A percentile compares a stretch with the other conserved stretches of the same genome.
Evolutionary conservation across 768 basidiomycete genomes (phyloP).

Genomic region (Rossbeevera mucosa): DNA sequence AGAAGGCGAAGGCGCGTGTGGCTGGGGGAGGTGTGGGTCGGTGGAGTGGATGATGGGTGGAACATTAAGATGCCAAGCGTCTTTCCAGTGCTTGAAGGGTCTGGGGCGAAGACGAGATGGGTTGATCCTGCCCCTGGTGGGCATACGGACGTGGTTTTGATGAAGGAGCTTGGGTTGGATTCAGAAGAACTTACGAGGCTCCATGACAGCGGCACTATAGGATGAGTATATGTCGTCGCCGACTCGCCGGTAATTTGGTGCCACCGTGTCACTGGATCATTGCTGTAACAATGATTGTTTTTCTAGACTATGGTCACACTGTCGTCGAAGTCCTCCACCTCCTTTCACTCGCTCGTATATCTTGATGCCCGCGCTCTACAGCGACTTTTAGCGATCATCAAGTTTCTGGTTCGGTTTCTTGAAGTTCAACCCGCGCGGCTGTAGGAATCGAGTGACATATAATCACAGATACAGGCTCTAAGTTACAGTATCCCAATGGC

Average conservation of each 20-base stretch:
- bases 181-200: conserved; percentile 36
- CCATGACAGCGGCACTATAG: conserved; percentile 40
- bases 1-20: conserved; percentile 52
- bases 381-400: too few species aligned
- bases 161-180: conserved; percentile 39
- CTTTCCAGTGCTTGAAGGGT: conserved; percentile 59
- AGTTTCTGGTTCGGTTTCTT: too few species aligned
- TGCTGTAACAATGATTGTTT: neutral
- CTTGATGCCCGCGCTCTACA: conserved; percentile 67
- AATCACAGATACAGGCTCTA: too few species aligned
- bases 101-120: conserved; percentile 56
- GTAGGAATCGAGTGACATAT: too few species aligned
- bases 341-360: conserved; percentile 63
- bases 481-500: too few species aligned
- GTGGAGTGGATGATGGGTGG: conserved; percentile 45
- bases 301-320: conserved; percentile 28
- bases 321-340: conserved; percentile 47
- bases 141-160: conserved; percentile 51
- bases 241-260: too few species aligned
- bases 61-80: conserved; percentile 64
- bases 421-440: too few species aligned
- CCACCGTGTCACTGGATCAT: too few species aligned
- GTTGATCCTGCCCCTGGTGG: conserved; percentile 65
- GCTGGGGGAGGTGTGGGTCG: conserved; percentile 58
- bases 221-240: conserved; percentile 2